These are phyloP conservation scores for Warburgia ugandensis DNA, from an alignment of 164 flowering plant species.

Conservation along the genomic window DNA sequence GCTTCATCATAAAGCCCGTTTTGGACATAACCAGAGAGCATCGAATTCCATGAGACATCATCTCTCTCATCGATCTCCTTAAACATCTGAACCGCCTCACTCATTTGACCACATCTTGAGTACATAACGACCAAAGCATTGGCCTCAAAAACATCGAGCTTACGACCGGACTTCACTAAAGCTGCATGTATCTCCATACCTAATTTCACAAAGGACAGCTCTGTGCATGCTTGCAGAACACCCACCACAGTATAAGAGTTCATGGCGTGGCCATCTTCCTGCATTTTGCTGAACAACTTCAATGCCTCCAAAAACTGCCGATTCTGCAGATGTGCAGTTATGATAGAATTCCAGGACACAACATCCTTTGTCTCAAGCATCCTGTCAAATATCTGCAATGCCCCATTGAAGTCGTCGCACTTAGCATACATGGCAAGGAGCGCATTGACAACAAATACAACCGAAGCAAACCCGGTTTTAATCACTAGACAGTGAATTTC, in stretches of 20 bases:
- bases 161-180: slow-evolving; percentile 36
- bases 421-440: slow-evolving; percentile 74
- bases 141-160: slow-evolving; percentile 41
- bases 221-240: slow-evolving; percentile 67
- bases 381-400: slow-evolving; percentile 39
- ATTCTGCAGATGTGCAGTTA: too few relatives aligned
- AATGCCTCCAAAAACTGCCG: too few relatives aligned
- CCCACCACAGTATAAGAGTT: slow-evolving; percentile 61
- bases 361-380: slow-evolving; percentile 19
- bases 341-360: too few relatives aligned
- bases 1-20: slow-evolving; percentile 55
- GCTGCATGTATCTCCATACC: slow-evolving; percentile 82
- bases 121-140: slow-evolving; percentile 84
- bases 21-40: slow-evolving; percentile 67
- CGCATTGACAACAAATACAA: slow-evolving; percentile 54
- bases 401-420: slow-evolving; percentile 37
- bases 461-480: slow-evolving; percentile 41
- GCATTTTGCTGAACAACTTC: slow-evolving; percentile 51
- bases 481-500: slow-evolving; percentile 61
- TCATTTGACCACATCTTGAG: slow-evolving; percentile 39
- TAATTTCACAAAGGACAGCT: slow-evolving; percentile 18
- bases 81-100: slow-evolving; percentile 41
- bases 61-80: slow-evolving; percentile 40
- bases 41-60: slow-evolving; percentile 71
- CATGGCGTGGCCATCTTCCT: slow-evolving; percentile 22